A percentile compares a stretch with the other conserved stretches of the same genome.
Evolutionary conservation across 192 early-diverging fungal genomes (phyloP).

Genomic region (Backusella tuberculispora): DNA sequence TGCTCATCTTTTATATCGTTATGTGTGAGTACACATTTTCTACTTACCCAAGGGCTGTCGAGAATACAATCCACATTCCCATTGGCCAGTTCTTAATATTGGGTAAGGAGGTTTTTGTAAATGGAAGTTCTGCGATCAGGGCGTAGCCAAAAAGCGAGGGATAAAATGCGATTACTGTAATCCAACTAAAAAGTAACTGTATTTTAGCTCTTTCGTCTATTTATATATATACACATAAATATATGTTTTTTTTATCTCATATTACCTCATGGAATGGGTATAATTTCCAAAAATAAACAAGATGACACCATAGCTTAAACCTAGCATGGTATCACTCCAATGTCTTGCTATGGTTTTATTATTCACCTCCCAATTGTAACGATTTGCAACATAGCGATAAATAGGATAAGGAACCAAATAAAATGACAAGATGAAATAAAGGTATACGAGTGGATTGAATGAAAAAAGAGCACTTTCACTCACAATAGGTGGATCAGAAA

Average conservation of each 20-base stretch:
- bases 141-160: constrained; percentile 56
- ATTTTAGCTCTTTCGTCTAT: not conserved
- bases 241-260: constrained; percentile 24
- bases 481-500: constrained; percentile 14
- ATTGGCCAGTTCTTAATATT: constrained; percentile 65
- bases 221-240: not conserved
- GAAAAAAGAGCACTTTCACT: constrained; percentile 43
- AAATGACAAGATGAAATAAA: constrained; percentile 59
- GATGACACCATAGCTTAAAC: constrained; percentile 62
- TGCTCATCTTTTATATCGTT: too few species aligned
- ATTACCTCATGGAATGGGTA: constrained; percentile 59
- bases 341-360: constrained; percentile 65
- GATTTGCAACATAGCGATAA: constrained; percentile 61
- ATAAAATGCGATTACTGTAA: constrained; percentile 46
- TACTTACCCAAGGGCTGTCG: constrained; percentile 53
- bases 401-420: constrained; percentile 56
- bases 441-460: constrained; percentile 53
- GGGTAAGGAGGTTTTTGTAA: constrained; percentile 68
- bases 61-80: constrained; percentile 67
- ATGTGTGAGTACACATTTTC: not conserved
- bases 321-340: constrained; percentile 65
- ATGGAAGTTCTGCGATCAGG: constrained; percentile 67
- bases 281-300: constrained; percentile 82
- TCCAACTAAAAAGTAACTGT: constrained; percentile 34
- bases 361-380: constrained; percentile 69